These are phyloP conservation scores for Ustilago loliicola DNA, from an alignment of 1,284 basidiomycete species.

Conservation along the genomic window DNA sequence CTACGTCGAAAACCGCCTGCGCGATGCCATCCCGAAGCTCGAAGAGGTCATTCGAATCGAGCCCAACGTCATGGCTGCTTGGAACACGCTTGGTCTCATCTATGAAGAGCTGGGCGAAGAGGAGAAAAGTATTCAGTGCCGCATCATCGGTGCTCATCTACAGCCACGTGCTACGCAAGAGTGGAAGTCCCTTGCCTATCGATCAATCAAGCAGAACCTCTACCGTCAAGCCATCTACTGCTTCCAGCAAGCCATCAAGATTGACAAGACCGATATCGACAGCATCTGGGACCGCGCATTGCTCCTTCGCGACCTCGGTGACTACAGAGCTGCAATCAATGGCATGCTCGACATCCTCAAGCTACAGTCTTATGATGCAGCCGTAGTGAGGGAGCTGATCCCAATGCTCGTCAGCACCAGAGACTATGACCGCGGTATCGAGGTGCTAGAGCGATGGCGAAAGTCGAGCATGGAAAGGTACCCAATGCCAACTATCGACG, in stretches of 20 bases:
- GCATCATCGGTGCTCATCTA: slow-evolving; percentile 91
- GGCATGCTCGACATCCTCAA: slow-evolving; percentile 83
- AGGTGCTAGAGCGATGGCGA: slow-evolving; percentile 78
- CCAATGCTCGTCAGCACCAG: slow-evolving; percentile 81
- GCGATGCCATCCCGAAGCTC: slow-evolving; percentile 82
- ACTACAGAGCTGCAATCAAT: slow-evolving; percentile 81
- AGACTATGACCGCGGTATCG: slow-evolving; percentile 78
- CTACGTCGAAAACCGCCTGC: slow-evolving; percentile 80
- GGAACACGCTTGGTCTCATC: slow-evolving; percentile 86
- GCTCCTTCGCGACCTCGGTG: slow-evolving; percentile 82
- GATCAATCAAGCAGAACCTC: slow-evolving; percentile 77
- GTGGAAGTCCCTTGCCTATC: slow-evolving; percentile 81
- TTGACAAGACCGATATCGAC: slow-evolving; percentile 84
- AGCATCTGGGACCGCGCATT: slow-evolving; percentile 91
- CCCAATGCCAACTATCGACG: slow-evolving; percentile 54
- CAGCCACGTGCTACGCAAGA: slow-evolving; percentile 81
- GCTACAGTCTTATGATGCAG: slow-evolving; percentile 83
- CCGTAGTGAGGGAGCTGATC: slow-evolving; percentile 83
- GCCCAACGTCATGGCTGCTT: slow-evolving; percentile 84
- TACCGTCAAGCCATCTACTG: slow-evolving; percentile 92
- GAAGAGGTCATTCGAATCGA: slow-evolving; percentile 94
- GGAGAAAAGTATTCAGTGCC: slow-evolving; percentile 82
- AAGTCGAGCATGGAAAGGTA: slow-evolving; percentile 70
- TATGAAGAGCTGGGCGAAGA: slow-evolving; percentile 79
- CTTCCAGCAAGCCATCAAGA: slow-evolving; percentile 83